Evolutionary conservation across 345 rosid genomes (phyloP), one percentile per base, ranked within the genome.

Genomic region (Brassica cretica): DNA sequence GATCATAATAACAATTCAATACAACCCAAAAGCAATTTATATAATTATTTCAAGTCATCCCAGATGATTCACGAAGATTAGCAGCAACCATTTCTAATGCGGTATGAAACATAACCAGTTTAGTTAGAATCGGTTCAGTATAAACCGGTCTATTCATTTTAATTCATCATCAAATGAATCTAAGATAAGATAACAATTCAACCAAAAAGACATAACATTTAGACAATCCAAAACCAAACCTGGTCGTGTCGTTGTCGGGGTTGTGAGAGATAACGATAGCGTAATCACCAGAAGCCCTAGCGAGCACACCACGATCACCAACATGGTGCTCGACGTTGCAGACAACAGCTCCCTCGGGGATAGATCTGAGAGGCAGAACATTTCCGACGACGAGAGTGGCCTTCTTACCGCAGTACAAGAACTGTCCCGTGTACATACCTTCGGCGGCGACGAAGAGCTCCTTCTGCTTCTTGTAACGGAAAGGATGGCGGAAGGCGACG

Each of bases 261-360:
- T 90, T 90, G 60, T 90, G 94, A 24, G 90, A 82, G 6, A 90
- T 85, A 10, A 88, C 87, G 24, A 90, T 83, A 14, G 94, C 88
- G 32, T 90, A 90, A 73, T 90, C 94, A 6, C 91, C 88, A 2
- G 89, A 88, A 7, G 81, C 75, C 11, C 91, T 78, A 51, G 91
- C 91, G 18, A 88, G 62, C 4, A 86, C 89, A 44, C 92, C 89
- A 29, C 94, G 89, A 37, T 90, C 92, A 73, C 92, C 94, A 3
- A 90, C 94, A 58, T 88, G 90, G 30, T 87, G 94, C 73, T 88
- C 92, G 25, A 90, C 94, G 27, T 90, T 90, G 30, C 94, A 90
- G 1, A 88, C 86, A 5, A 88, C 94, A 35, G 90, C 90, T 21
- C 94, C 94, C 70, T 90, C 94, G 14, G 92, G 94, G 30, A 90